These are phyloP conservation scores for Psilocybe tampanensis DNA, from an alignment of 768 basidiomycete genomes.

Conservation along the genomic window DNA sequence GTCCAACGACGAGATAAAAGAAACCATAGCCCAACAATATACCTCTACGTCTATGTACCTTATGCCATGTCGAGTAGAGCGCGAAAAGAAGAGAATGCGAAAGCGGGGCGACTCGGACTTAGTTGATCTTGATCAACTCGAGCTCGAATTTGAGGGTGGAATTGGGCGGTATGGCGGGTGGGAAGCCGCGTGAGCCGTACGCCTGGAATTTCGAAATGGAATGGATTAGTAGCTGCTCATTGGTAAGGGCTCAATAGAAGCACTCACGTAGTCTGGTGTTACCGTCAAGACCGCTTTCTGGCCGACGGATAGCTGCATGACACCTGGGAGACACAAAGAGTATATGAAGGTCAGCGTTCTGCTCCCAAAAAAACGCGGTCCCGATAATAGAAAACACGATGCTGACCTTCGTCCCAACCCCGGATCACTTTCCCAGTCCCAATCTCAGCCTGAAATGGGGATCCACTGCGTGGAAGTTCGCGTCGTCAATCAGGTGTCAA, in stretches of 20 bases:
- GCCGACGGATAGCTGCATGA: constrained; percentile 77
- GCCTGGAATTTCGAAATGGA: constrained; percentile 42
- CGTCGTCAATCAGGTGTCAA: not conserved
- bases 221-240: no score
- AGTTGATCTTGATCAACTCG: constrained; percentile 74
- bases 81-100: not conserved
- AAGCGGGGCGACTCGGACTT: not conserved
- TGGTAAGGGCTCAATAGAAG: no score
- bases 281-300: constrained; percentile 69
- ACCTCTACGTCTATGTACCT: not conserved
- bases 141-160: constrained; percentile 81
- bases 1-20: constrained; percentile 6
- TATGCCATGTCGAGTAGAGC: no score
- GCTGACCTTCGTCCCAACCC: constrained; percentile 88
- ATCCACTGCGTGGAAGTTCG: constrained; percentile 37
- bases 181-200: constrained; percentile 76
- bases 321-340: constrained; percentile 47
- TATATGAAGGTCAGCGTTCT: no score
- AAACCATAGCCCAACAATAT: constrained; percentile 12
- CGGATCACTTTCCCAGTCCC: constrained; percentile 84
- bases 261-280: constrained; percentile 78
- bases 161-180: constrained; percentile 79
- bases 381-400: not conserved
- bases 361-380: not conserved
- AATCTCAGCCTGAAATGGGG: constrained; percentile 70